Evolutionary conservation across 176 grass and related monocot genomes (phyloP).

Genomic region (Lolium perenne): DNA sequence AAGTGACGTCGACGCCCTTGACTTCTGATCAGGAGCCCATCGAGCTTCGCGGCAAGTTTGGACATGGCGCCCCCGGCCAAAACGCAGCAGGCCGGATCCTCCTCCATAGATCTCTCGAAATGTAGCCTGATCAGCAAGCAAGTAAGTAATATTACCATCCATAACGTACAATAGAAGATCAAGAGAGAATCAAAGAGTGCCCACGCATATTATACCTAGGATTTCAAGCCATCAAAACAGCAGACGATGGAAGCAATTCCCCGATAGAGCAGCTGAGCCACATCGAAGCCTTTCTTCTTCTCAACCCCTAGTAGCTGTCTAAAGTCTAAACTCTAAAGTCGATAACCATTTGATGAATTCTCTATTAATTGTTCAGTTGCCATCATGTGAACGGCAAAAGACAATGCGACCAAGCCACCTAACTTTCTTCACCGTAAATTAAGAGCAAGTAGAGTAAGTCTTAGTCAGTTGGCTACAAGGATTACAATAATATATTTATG

Average conservation of each 20-base stretch:
- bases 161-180: background rate
- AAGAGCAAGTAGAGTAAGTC: background rate
- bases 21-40: background rate
- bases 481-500: too few relatives aligned
- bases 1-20: background rate
- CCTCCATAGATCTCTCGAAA: background rate
- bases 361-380: background rate
- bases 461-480: too few relatives aligned
- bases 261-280: background rate
- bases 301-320: background rate
- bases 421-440: background rate
- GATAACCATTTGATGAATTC: background rate
- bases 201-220: background rate
- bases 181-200: background rate
- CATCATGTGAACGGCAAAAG: background rate
- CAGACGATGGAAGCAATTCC: background rate
- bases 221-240: background rate
- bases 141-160: background rate
- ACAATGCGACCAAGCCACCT: background rate
- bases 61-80: background rate
- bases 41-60: background rate
- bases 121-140: background rate
- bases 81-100: background rate
- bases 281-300: background rate
- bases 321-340: background rate